Base-by-base conservation (phyloP, 2,329 filamentous ascomycete genomes). In the Byssochlamys sp. region DNA sequence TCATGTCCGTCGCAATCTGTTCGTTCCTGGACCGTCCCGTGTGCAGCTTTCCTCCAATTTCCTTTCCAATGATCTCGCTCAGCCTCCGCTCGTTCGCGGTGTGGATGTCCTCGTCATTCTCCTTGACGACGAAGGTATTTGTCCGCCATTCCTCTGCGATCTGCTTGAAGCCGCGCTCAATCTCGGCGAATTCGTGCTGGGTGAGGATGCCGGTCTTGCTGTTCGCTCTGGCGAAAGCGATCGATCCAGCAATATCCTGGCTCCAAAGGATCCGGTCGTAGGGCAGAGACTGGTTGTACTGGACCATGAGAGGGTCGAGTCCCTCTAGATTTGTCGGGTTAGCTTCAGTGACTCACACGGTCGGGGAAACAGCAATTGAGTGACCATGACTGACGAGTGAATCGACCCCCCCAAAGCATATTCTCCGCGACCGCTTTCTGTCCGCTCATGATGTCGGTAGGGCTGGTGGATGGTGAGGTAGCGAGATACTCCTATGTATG, bases 1-100 rank as follows among this genome's bases (percentile, higher is more conserved):
- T 86, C 88, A 96, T 92, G 67, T 95, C 90, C 25, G 87, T 91
- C 53, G 86, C 90, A 57, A 95, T 85, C 75, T 96, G 91, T 75
- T 96, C 91, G 69, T 96, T 96, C 65, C 91, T 83, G 72, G 87
- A 91, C 55, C 91, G 86, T 50, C 87, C 87, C 2, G 91, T 96
- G 75, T 96, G 91, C 58, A 96, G 82, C 78, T 96, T 96, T 26
- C 91, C 90, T 0, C 87, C 90, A 58, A 88, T 85, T 27, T 91
- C 84, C 72, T 88, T 91, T 67, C 91, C 90, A 61, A 96, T 91
- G 61, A 96, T 81, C 77, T 96, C 91, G 55, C 89, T 87, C 1
- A 90, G 74, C 2, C 87, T 82, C 56, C 87, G 84, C 74, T 88
- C 85, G 63, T 88, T 88, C 58, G 85, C 85, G 1, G 85, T 88